Conservation (phyloP, 2,329 filamentous ascomycete genomes). For the Diplocarpon rosae region DNA sequence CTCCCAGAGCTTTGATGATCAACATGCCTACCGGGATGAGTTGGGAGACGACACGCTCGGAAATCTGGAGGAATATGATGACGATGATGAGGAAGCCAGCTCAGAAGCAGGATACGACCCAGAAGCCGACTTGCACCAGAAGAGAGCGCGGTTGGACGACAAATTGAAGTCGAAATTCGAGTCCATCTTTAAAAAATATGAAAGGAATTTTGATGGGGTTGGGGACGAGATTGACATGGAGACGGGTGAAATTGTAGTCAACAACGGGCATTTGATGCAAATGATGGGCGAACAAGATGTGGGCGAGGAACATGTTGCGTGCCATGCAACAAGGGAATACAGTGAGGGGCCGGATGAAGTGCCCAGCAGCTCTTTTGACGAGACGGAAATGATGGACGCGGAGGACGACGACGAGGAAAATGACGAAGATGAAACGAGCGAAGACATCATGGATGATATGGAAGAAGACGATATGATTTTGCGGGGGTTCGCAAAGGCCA, state of each 20-base stretch:
- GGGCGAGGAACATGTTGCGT: slow-evolving; percentile 24
- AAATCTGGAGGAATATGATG: slow-evolving; percentile 5
- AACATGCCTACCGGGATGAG: slow-evolving; percentile 17
- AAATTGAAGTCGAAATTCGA: slow-evolving; percentile 79
- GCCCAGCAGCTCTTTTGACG: slow-evolving; percentile 8
- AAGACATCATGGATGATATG: slow-evolving; percentile 24
- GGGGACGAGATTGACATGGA: slow-evolving; percentile 83
- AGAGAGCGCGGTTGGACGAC: slow-evolving; percentile 54
- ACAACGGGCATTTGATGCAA: slow-evolving; percentile 73
- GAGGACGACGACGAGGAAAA: slow-evolving; percentile 25
- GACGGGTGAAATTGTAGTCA: slow-evolving; percentile 72
- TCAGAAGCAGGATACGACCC: slow-evolving; percentile 35
- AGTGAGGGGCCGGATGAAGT: slow-evolving; percentile 14
- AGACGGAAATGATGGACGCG: slow-evolving; percentile 20
- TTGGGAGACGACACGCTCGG: slow-evolving; percentile 9
- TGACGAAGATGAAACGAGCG: slow-evolving; percentile 16
- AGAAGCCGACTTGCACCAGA: slow-evolving; percentile 46
- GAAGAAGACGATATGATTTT: slow-evolving; percentile 26
- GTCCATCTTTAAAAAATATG: slow-evolving; percentile 81
- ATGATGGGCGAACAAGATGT: slow-evolving; percentile 48
- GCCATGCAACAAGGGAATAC: slow-evolving; percentile 11
- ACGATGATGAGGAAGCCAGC: slow-evolving; percentile 7
- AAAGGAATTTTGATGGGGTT: slow-evolving; percentile 67
- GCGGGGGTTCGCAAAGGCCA: slow-evolving; percentile 22
- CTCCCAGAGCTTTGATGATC: slow-evolving; percentile 11